A percentile compares a stretch with the other conserved stretches of the same genome.
phyloP scores from a whole-genome alignment of 2,329 filamentous ascomycete genomes.

The Penicillium nordicum region DNA sequence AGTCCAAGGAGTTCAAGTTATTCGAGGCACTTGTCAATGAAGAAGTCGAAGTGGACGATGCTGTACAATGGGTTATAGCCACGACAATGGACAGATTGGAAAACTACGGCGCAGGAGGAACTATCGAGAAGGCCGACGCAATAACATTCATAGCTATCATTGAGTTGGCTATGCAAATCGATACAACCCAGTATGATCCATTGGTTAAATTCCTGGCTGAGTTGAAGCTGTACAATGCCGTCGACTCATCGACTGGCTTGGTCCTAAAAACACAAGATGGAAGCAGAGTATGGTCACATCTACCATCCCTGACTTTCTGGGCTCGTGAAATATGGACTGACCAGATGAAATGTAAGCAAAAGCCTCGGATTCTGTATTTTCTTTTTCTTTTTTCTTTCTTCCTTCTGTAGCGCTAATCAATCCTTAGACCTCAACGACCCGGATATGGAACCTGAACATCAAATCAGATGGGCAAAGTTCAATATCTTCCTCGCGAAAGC shows the following conservation, averaged over 20 bases:
- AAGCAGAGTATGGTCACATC: constrained; percentile 4
- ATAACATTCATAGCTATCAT: constrained; percentile 1
- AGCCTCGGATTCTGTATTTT: background rate
- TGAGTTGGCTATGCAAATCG: constrained; percentile 3
- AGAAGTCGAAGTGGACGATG: background rate
- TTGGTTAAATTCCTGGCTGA: background rate
- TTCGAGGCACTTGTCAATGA: background rate
- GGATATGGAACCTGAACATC: background rate
- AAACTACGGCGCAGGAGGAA: background rate
- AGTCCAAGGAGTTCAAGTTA: background rate
- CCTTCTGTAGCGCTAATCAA: background rate
- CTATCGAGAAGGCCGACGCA: background rate
- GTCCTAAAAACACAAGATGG: constrained; percentile 2
- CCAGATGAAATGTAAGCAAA: background rate
- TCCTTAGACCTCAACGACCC: background rate
- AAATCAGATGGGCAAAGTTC: constrained; percentile 1
- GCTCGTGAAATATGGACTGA: background rate
- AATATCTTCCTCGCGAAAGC: constrained; percentile 3
- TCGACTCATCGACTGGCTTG: background rate
- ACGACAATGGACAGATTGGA: constrained; percentile 4
- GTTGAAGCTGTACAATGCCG: constrained; percentile 4
- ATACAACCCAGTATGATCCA: background rate
- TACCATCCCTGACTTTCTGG: background rate
- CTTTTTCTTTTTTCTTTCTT: no score
- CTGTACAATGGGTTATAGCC: constrained; percentile 1